These are phyloP conservation scores for Fusarium longipes DNA, from an alignment of 2,329 filamentous ascomycete genomes.

Conservation along the genomic window DNA sequence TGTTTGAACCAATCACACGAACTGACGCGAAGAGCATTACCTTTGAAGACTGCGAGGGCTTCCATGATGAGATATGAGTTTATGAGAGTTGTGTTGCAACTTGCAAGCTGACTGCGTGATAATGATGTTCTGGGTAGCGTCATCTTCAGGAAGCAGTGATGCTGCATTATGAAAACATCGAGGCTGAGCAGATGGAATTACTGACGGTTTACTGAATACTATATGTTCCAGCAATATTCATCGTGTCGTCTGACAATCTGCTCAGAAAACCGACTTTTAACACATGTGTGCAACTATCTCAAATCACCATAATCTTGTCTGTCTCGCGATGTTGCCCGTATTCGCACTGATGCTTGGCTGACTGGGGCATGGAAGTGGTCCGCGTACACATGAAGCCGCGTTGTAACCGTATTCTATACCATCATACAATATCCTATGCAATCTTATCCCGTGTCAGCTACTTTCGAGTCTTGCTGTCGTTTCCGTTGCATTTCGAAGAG, in stretches of 20 bases:
- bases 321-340: constrained; percentile 34
- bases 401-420: constrained; percentile 20
- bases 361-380: constrained; percentile 16
- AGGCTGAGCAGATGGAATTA: not conserved
- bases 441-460: not conserved
- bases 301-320: constrained; percentile 10
- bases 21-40: constrained; percentile 16
- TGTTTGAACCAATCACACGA: constrained; percentile 28
- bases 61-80: constrained; percentile 40
- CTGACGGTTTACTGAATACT: not conserved
- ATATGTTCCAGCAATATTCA: not conserved
- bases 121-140: constrained; percentile 36
- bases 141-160: constrained; percentile 26
- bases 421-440: constrained; percentile 10
- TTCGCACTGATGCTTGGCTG: constrained; percentile 34
- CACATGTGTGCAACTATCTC: constrained; percentile 9
- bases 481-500: not conserved
- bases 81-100: constrained; percentile 36
- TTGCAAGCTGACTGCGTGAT: constrained; percentile 35
- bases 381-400: constrained; percentile 24
- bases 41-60: constrained; percentile 31
- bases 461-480: constrained; percentile 4
- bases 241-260: constrained; percentile 10
- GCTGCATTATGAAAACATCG: constrained; percentile 2
- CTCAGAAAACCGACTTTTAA: not conserved